Conservation (phyloP, 805 yeast species). For the Candida coleopterorum region DNA sequence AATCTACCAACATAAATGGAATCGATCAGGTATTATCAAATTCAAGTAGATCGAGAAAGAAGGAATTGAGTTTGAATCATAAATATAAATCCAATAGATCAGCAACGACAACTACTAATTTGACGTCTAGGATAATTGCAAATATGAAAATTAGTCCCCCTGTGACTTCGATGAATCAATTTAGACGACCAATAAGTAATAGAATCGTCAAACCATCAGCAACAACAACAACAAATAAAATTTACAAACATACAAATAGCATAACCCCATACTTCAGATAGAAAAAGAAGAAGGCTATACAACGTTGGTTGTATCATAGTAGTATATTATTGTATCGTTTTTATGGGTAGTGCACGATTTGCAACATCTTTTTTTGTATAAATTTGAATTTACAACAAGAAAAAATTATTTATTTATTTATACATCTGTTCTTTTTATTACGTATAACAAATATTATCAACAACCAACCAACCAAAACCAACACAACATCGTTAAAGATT, state of each 20-base stretch:
- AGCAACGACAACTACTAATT: constrained; percentile 5
- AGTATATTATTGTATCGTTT: no score
- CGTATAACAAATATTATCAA: no score
- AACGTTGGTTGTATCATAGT: background rate
- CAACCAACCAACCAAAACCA: no score
- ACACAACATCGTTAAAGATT: background rate
- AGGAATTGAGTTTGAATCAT: background rate
- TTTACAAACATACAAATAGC: constrained; percentile 1
- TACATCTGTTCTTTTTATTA: background rate
- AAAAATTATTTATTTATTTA: background rate
- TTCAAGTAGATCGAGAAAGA: background rate
- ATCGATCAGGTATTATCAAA: background rate
- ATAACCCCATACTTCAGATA: constrained; percentile 8
- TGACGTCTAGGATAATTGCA: constrained; percentile 10
- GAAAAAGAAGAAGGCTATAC: no score
- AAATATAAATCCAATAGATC: no score
- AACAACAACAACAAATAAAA: constrained; percentile 3
- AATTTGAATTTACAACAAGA: no score
- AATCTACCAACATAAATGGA: constrained; percentile 8
- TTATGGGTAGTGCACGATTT: no score
- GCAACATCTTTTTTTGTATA: no score
- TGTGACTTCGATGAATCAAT: background rate
- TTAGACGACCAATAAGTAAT: background rate
- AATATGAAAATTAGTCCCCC: constrained; percentile 8
- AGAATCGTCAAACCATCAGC: constrained; percentile 1